Evolutionary conservation across 2,329 filamentous ascomycete genomes (phyloP).

Genomic region (Cladosporium halotolerans): DNA sequence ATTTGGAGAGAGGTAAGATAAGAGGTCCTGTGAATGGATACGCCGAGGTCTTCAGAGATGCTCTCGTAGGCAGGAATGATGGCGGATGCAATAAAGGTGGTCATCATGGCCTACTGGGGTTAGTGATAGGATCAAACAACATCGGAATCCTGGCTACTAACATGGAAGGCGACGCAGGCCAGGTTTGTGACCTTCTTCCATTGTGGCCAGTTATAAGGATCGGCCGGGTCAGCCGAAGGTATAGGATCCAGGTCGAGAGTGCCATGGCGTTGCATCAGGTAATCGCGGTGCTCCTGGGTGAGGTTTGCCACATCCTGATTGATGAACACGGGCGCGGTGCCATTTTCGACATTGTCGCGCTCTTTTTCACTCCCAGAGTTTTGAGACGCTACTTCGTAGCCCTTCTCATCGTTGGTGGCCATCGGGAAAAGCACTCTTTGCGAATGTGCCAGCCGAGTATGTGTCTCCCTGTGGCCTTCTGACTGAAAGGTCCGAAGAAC

Average conservation of each 20-base stretch:
- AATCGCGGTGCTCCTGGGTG: conserved; percentile 42
- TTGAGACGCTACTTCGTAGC: conserved; percentile 7
- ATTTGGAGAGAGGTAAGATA: conserved; percentile 54
- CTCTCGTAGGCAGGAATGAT: conserved; percentile 51
- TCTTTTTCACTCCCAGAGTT: conserved; percentile 4
- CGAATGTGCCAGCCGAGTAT: not conserved
- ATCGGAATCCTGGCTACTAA: not conserved
- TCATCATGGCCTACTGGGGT: conserved; percentile 43
- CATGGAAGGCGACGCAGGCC: conserved; percentile 46
- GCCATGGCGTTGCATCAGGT: conserved; percentile 48
- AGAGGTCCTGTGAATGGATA: conserved; percentile 43
- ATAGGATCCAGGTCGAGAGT: conserved; percentile 50
- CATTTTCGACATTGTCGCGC: not conserved
- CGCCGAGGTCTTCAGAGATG: conserved; percentile 46
- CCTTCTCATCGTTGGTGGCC: not conserved
- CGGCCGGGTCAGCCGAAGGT: conserved; percentile 44
- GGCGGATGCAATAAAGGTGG: conserved; percentile 48
- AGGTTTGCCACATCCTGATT: conserved; percentile 29
- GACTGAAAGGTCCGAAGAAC: not conserved
- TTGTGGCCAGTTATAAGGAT: conserved; percentile 53
- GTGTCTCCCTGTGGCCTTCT: too few relatives aligned
- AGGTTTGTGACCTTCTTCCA: conserved; percentile 48
- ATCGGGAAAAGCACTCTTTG: not conserved
- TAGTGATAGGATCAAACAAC: too few relatives aligned
- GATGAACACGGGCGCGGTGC: not conserved